phyloP scores from a whole-genome alignment of 345 rosid genomes.

The Brassica incana region DNA sequence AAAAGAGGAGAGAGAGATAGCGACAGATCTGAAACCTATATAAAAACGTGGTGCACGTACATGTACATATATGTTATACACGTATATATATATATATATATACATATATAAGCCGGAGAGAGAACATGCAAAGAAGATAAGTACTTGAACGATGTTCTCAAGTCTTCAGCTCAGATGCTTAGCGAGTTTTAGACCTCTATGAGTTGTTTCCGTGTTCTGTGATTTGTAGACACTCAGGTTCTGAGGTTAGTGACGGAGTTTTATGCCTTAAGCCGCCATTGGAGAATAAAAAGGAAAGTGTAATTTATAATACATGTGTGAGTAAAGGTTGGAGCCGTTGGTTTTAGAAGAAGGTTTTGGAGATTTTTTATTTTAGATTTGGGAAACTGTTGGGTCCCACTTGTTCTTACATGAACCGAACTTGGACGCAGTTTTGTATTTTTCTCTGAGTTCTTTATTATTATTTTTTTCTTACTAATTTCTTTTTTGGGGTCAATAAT shows the following conservation, averaged over 20 bases:
- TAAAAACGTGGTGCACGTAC: conserved; percentile 29
- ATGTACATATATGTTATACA: not conserved
- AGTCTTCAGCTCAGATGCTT: not conserved
- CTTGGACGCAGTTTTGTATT: conserved; percentile 35
- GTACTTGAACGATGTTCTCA: not conserved
- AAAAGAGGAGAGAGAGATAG: conserved; percentile 27
- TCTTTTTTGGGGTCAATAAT: conserved; percentile 15
- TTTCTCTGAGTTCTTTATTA: conserved; percentile 16
- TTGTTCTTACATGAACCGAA: conserved; percentile 41
- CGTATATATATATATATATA: not conserved
- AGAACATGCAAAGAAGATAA: not conserved
- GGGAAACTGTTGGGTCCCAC: conserved; percentile 32
- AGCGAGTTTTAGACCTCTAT: not conserved
- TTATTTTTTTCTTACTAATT: not conserved
- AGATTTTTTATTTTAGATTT: conserved; percentile 18
- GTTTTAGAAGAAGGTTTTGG: conserved; percentile 37
- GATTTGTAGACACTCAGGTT: not conserved
- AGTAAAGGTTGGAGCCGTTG: conserved; percentile 40
- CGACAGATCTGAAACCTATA: conserved; percentile 25
- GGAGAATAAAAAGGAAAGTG: not conserved
- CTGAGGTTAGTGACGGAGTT: conserved; percentile 12
- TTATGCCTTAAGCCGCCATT: conserved; percentile 37
- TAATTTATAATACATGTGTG: conserved; percentile 32
- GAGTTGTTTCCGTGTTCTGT: not conserved
- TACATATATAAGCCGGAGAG: not conserved